phyloP scores from a whole-genome alignment of 1,284 basidiomycete species.

The Puccinia coronata region DNA sequence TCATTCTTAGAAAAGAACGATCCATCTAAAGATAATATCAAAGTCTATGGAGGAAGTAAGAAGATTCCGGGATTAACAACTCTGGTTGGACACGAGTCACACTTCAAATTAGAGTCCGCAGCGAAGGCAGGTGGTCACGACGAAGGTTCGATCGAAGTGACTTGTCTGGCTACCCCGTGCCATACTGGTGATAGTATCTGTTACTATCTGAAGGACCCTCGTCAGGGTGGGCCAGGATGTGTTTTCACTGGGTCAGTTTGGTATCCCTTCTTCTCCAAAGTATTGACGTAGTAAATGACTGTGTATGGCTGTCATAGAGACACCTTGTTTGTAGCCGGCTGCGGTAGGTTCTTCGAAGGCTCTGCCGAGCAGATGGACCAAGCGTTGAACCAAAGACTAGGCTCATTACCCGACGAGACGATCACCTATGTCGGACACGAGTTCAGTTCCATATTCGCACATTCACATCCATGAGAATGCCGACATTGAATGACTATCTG shows the following conservation, averaged over 20 bases:
- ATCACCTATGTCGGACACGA: constrained; percentile 89
- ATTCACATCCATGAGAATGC: neutral
- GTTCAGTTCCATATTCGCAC: constrained; percentile 67
- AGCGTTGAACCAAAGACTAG: constrained; percentile 70
- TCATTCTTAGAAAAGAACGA: constrained; percentile 49
- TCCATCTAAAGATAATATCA: constrained; percentile 66
- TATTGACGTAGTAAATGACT: neutral
- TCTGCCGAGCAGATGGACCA: constrained; percentile 79
- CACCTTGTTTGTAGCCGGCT: constrained; percentile 90
- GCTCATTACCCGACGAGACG: constrained; percentile 74
- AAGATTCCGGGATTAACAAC: constrained; percentile 70
- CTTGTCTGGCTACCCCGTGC: constrained; percentile 77
- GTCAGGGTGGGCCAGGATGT: constrained; percentile 66
- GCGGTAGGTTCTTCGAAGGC: constrained; percentile 97
- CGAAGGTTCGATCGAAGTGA: constrained; percentile 65
- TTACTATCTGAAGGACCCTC: constrained; percentile 71
- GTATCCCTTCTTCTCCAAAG: neutral
- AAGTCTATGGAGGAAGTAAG: constrained; percentile 81
- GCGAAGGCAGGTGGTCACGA: constrained; percentile 61
- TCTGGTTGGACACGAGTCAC: constrained; percentile 74
- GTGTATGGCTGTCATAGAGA: constrained; percentile 63
- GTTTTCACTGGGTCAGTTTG: constrained; percentile 78
- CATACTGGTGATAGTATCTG: constrained; percentile 97
- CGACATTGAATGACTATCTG: no score
- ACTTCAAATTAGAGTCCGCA: constrained; percentile 68